Conservation (phyloP, 345 rosid species). For the Lenwebbia sp. region DNA sequence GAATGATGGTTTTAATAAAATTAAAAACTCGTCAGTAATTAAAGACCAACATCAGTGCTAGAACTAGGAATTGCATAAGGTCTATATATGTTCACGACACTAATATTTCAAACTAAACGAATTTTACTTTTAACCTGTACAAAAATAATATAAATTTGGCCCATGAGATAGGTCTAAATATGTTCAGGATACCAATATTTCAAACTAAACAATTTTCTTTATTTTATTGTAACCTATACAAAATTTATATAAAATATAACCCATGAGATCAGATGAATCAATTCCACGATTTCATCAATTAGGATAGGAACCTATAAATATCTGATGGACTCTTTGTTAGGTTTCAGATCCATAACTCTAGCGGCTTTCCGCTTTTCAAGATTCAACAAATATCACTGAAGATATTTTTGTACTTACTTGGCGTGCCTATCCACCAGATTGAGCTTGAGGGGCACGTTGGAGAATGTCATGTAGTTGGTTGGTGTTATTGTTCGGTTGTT, state of each 20-base stretch:
- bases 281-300: background rate
- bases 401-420: background rate
- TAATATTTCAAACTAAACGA: too few species aligned
- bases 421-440: background rate
- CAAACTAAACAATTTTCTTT: background rate
- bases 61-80: background rate
- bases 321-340: background rate
- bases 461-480: background rate
- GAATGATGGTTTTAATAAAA: background rate
- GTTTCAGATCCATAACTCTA: background rate
- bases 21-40: background rate
- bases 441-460: background rate
- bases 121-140: too few species aligned
- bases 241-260: background rate
- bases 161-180: too few species aligned
- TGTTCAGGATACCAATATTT: background rate
- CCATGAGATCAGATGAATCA: background rate
- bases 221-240: background rate
- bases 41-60: background rate
- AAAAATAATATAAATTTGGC: too few species aligned
- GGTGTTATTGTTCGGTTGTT: background rate
- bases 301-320: background rate
- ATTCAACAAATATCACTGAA: background rate
- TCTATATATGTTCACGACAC: background rate
- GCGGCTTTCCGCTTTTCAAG: background rate